phyloP scores from a whole-genome alignment of 176 grass and related monocot species.

The Triticum aestivum region DNA sequence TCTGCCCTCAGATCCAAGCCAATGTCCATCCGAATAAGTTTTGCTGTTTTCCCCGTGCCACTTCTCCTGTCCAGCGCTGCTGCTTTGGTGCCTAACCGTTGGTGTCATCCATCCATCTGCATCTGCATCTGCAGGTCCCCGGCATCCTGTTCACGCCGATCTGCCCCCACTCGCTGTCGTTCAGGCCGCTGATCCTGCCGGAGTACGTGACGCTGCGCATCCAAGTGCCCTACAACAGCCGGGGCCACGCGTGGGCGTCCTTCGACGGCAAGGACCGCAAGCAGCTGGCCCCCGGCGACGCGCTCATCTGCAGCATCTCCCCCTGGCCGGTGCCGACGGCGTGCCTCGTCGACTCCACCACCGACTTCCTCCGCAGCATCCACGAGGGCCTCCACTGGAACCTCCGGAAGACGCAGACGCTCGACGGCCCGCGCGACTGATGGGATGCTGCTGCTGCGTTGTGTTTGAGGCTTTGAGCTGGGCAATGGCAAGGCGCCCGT shows the following conservation, averaged over 20 bases:
- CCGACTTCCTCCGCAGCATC: conserved; percentile 83
- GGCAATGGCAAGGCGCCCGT: neutral
- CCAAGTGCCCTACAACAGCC: conserved; percentile 86
- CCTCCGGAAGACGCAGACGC: conserved; percentile 74
- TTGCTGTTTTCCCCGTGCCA: neutral
- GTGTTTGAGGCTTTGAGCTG: neutral
- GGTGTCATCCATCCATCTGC: neutral
- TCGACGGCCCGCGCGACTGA: conserved; percentile 58
- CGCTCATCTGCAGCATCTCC: conserved; percentile 93
- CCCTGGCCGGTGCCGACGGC: conserved; percentile 89
- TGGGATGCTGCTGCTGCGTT: too few species aligned
- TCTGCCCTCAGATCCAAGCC: neutral
- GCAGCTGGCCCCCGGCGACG: conserved; percentile 69
- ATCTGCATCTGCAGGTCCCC: conserved; percentile 58
- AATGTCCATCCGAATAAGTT: neutral
- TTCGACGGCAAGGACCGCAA: conserved; percentile 94
- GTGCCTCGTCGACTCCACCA: conserved; percentile 81
- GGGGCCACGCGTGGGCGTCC: conserved; percentile 86
- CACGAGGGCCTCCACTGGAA: conserved; percentile 99
- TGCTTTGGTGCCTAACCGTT: neutral
- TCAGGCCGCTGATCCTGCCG: conserved; percentile 82
- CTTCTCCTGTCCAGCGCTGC: neutral
- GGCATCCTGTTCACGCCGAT: conserved; percentile 98
- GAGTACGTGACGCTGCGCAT: conserved; percentile 82
- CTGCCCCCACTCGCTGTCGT: conserved; percentile 91